Percentiles rank a stretch among this genome's conserved stretches.
Evolutionary conservation across 768 basidiomycete species (phyloP).

Genomic region (Suillus hirtellus): DNA sequence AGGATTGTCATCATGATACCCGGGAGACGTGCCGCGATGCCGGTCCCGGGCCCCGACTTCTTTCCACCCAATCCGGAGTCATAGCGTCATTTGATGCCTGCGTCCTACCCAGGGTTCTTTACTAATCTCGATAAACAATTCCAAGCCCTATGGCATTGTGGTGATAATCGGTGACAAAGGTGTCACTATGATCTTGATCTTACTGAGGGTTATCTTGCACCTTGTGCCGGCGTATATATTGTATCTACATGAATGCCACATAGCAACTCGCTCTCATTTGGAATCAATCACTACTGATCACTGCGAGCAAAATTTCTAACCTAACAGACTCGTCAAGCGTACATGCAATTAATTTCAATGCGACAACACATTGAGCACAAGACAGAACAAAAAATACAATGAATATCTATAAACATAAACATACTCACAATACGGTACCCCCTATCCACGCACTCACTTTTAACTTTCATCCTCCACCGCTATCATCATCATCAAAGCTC

Average conservation of each 20-base stretch:
- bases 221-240: not conserved
- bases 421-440: not conserved
- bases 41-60: too few relatives aligned
- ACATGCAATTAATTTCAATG: not conserved
- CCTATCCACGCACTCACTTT: not conserved
- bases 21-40: too few relatives aligned
- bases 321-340: not conserved
- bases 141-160: too few relatives aligned
- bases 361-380: not conserved
- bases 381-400: not conserved
- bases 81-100: too few relatives aligned
- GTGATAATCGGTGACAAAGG: too few relatives aligned
- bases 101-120: too few relatives aligned
- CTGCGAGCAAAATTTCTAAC: not conserved
- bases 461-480: not conserved
- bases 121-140: too few relatives aligned
- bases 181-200: too few relatives aligned
- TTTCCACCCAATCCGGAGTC: too few relatives aligned
- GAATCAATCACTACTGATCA: not conserved
- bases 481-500: not conserved
- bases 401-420: not conserved
- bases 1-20: too few relatives aligned
- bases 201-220: not conserved
- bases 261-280: not conserved
- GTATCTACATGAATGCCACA: not conserved